phyloP scores from a whole-genome alignment of 176 grass and related monocot species.

The Echinochloa phyllopogon region DNA sequence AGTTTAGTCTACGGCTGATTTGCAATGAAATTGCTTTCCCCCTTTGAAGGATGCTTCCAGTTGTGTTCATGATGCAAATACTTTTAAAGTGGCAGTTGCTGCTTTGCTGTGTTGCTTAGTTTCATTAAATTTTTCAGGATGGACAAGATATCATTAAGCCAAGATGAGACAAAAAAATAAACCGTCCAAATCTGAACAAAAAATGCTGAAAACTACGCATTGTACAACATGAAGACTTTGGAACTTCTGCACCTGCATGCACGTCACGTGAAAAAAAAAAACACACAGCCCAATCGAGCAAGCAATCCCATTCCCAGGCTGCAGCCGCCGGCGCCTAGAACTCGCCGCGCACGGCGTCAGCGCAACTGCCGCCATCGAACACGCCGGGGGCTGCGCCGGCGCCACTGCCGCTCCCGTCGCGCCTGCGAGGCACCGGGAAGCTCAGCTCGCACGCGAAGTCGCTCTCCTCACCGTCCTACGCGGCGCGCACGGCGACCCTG shows the following conservation, averaged over 20 bases:
- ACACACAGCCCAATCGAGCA: neutral
- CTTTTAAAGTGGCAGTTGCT: no score
- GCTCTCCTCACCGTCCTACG: slow-evolving; percentile 30
- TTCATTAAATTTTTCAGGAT: neutral
- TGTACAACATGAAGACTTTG: neutral
- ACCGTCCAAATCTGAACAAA: neutral
- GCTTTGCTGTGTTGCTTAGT: neutral
- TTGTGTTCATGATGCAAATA: neutral
- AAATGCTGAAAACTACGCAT: neutral
- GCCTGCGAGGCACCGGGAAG: slow-evolving; percentile 6
- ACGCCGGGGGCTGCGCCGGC: neutral
- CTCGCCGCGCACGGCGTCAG: slow-evolving; percentile 35
- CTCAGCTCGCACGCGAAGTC: slow-evolving; percentile 46
- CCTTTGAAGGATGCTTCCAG: neutral
- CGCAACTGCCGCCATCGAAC: slow-evolving; percentile 42
- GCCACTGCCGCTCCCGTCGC: no score
- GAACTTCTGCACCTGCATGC: neutral
- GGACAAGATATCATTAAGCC: neutral
- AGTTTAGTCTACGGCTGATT: neutral
- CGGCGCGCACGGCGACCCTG: slow-evolving; percentile 26
- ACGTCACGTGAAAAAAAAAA: neutral
- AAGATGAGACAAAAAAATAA: neutral
- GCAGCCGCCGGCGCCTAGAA: slow-evolving; percentile 7
- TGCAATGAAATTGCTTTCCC: neutral
- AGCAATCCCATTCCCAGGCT: neutral